Conservation (phyloP, 352 stramenopile species). For the Stephanocyclus meneghinianus region DNA sequence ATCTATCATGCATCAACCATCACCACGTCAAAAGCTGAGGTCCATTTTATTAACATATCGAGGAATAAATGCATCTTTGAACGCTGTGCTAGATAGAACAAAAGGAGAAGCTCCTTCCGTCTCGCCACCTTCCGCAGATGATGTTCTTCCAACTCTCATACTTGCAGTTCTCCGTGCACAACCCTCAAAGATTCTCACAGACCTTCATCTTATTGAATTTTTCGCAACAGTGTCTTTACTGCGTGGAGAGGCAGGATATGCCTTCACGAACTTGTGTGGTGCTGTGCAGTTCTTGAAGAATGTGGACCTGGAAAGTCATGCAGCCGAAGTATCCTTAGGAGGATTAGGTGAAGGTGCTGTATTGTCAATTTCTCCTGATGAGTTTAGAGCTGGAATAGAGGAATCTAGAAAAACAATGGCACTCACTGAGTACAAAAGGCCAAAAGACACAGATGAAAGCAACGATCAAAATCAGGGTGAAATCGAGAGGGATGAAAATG, state of each 20-base stretch:
- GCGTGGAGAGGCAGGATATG: constrained; percentile 76
- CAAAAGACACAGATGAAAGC: constrained; percentile 18
- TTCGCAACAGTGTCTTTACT: constrained; percentile 64
- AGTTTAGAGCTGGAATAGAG: constrained; percentile 61
- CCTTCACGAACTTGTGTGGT: constrained; percentile 77
- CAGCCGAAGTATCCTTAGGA: constrained; percentile 34
- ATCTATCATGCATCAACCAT: constrained; percentile 61
- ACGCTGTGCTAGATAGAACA: constrained; percentile 40
- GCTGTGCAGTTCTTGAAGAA: constrained; percentile 74
- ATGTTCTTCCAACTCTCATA: constrained; percentile 77
- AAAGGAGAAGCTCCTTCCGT: constrained; percentile 5
- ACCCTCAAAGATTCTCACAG: constrained; percentile 44
- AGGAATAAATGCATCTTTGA: constrained; percentile 59
- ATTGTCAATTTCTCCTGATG: constrained; percentile 62
- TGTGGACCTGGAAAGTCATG: constrained; percentile 55
- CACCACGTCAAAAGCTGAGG: constrained; percentile 69
- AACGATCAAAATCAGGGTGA: neutral
- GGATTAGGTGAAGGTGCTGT: constrained; percentile 31
- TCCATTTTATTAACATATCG: constrained; percentile 63
- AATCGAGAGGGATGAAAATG: neutral
- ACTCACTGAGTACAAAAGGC: constrained; percentile 17
- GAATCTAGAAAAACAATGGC: constrained; percentile 33
- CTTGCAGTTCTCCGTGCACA: constrained; percentile 62
- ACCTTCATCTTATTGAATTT: constrained; percentile 69
- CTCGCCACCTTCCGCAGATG: constrained; percentile 66